Base-by-base conservation (phyloP, 2,329 filamentous ascomycete species). In the Dendryphion nanum region DNA sequence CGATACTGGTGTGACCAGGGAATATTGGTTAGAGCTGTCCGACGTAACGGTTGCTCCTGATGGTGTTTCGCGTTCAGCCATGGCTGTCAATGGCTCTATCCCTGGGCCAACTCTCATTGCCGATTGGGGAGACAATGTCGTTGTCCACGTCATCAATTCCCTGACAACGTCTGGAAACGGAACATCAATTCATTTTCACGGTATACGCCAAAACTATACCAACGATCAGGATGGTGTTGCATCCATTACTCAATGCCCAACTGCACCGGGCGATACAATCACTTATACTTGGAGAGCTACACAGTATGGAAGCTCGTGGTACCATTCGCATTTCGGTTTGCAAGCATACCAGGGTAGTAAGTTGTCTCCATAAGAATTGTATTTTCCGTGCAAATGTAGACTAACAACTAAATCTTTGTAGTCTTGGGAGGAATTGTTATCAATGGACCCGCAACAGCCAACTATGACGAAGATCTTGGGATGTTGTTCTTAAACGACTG, bases 1-100 rank as follows among this genome's bases (percentile, higher is more conserved):
- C 1, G 60, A 66, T 21, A 82, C 79, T 0, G 75, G 77, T 10
- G 71, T 79, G 2, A 78, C 75, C 16, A 66, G 79, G 8, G 67
- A 68, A 38, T 74, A 73, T 44, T 68, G 61, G 53, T 58, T 74
- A 15, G 64, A 69, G 17, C 50, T 72, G 20, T 63, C 61, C 4
- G 68, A 73, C 23, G 61, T 60, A 0, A 71, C 66, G 1, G 51
- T 69, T 14, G 59, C 70, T 4, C 77, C 78, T 0, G 81, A 83
- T 53, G 79, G 81, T 15, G 77, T 79, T 3, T 53, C 51, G 3
- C 54, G 58, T 17, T 48, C 53, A 1, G 64, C 35, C 49, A 58
- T 61, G 54, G 49, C 56, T 18, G 40, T 73, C 47, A 73, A 74
- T 41, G 67, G 68, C 4, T 59, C 65, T 3, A 64, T 70, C 37